Conservation (phyloP, 2,329 filamentous ascomycete species). For the Curvularia verruculosa region DNA sequence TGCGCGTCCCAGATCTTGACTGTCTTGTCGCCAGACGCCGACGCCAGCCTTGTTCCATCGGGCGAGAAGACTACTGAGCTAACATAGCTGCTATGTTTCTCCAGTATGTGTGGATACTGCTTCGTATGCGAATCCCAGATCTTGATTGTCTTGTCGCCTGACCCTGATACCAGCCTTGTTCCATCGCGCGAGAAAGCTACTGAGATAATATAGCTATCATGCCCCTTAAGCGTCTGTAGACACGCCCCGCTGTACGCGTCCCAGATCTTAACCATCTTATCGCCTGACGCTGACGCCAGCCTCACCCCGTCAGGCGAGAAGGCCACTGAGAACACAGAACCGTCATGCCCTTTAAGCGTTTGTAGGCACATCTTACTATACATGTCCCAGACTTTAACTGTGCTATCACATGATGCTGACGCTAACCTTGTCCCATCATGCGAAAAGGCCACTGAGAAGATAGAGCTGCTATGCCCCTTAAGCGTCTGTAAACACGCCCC, state of each 20-base stretch:
- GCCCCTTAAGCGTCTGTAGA: not conserved
- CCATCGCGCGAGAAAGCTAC: too few relatives aligned
- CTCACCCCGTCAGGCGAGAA: not conserved
- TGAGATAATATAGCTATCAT: not conserved
- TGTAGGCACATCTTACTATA: not conserved
- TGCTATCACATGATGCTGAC: too few relatives aligned
- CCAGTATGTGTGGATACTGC: too few relatives aligned
- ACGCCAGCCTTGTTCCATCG: not conserved
- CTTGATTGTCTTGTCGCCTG: not conserved
- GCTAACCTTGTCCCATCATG: conserved; percentile 6
- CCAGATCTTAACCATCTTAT: not conserved
- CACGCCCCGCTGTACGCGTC: not conserved
- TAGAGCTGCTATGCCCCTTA: conserved; percentile 15
- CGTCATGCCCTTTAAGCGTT: not conserved
- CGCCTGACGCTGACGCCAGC: not conserved
- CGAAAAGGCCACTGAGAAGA: conserved; percentile 19
- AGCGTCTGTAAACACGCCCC: conserved; percentile 23
- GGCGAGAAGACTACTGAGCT: not conserved
- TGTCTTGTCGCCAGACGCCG: too few relatives aligned
- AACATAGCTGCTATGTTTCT: too few relatives aligned
- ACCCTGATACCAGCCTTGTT: too few relatives aligned
- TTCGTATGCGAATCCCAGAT: not conserved
- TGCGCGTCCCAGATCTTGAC: too few relatives aligned
- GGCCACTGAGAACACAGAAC: not conserved
- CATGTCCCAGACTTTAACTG: not conserved